These are phyloP conservation scores for Candida sonorensis DNA, from an alignment of 805 yeast species.

Conservation along the genomic window DNA sequence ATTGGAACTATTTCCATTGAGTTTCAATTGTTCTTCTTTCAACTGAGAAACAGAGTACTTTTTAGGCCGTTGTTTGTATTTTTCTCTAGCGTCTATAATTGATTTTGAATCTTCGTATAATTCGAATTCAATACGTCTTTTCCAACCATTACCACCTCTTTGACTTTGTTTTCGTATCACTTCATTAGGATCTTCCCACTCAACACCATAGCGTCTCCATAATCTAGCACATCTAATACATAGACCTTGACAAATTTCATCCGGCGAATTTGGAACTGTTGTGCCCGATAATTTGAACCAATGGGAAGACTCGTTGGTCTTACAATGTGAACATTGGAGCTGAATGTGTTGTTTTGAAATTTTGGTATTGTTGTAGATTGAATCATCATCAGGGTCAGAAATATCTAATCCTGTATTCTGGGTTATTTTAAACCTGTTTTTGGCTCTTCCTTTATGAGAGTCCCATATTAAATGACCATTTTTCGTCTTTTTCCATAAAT, in stretches of 20 bases:
- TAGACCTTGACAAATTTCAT: constrained; percentile 45
- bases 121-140: constrained; percentile 60
- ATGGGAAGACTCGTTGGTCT: constrained; percentile 42
- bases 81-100: constrained; percentile 44
- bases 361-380: constrained; percentile 56
- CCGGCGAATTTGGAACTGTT: constrained; percentile 29
- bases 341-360: constrained; percentile 30
- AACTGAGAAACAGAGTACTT: constrained; percentile 4
- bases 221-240: constrained; percentile 83
- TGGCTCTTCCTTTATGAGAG: constrained; percentile 61
- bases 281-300: constrained; percentile 75
- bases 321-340: constrained; percentile 70
- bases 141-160: constrained; percentile 47
- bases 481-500: constrained; percentile 85
- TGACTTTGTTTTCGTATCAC: constrained; percentile 43
- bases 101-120: constrained; percentile 52
- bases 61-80: constrained; percentile 18
- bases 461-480: constrained; percentile 80
- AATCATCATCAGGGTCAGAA: constrained; percentile 58
- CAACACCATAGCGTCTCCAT: constrained; percentile 86
- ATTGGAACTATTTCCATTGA: too few species aligned
- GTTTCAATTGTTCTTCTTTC: neutral
- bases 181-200: constrained; percentile 77
- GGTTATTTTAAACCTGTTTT: constrained; percentile 43
- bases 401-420: constrained; percentile 38